Evolutionary conservation across 2,329 filamentous ascomycete species (phyloP).

Genomic region (Nemania serpens): DNA sequence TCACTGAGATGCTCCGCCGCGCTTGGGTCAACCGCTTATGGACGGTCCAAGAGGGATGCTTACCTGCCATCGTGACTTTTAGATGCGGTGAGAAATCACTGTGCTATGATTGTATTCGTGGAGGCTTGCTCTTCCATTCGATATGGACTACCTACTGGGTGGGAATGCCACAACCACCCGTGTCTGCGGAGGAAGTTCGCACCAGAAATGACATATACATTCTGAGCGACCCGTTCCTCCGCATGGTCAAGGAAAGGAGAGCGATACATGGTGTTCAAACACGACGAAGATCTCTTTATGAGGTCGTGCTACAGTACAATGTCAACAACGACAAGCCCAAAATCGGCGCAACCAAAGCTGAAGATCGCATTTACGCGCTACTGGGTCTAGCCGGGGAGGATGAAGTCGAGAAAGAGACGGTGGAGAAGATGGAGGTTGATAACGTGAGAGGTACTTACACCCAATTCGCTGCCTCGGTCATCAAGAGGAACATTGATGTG

Average conservation of each 20-base stretch:
- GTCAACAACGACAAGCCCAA: conserved; percentile 34
- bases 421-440: conserved; percentile 17
- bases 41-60: conserved; percentile 42
- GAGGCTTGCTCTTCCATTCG: conserved; percentile 37
- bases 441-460: conserved; percentile 21
- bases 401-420: conserved; percentile 24
- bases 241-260: conserved; percentile 41
- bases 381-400: conserved; percentile 38
- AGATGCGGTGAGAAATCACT: conserved; percentile 23
- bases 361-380: conserved; percentile 42
- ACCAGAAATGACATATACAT: conserved; percentile 32
- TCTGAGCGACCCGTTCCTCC: conserved; percentile 30
- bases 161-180: background rate
- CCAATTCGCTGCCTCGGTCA: conserved; percentile 29
- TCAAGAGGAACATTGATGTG: conserved; percentile 35
- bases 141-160: conserved; percentile 42
- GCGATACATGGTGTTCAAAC: conserved; percentile 33
- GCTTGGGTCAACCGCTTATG: conserved; percentile 43
- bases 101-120: conserved; percentile 28
- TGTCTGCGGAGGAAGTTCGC: conserved; percentile 24
- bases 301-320: conserved; percentile 40
- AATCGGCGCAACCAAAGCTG: conserved; percentile 36
- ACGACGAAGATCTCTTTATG: conserved; percentile 31
- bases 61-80: conserved; percentile 22
- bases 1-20: conserved; percentile 38